A percentile compares a stretch with the other conserved stretches of the same genome.
phyloP scores from a whole-genome alignment of 108 stramenopile genomes.

The Parmales sp. region DNA sequence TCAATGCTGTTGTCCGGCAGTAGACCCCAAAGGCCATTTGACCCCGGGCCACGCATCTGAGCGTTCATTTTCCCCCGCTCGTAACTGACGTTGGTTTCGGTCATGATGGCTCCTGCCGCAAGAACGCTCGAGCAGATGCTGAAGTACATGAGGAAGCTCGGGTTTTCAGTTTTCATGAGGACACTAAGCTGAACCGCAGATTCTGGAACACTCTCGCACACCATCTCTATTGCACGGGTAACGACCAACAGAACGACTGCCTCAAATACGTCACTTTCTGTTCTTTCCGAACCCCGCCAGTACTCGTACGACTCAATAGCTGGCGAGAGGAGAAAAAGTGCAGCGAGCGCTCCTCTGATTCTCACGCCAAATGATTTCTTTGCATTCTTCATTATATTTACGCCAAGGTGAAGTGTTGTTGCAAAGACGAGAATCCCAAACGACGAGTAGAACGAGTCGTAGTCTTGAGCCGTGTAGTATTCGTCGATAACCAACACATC shows the following conservation, averaged over 20 bases:
- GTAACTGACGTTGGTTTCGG: background rate
- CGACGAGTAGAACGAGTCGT: background rate
- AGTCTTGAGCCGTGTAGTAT: background rate
- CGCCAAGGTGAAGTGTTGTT: background rate
- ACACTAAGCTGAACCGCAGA: background rate
- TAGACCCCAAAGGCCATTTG: background rate
- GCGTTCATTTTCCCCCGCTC: conserved; percentile 1
- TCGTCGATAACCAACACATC: background rate
- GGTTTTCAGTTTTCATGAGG: background rate
- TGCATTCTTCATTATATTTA: background rate
- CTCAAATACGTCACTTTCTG: background rate
- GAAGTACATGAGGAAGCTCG: background rate
- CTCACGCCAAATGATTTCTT: background rate
- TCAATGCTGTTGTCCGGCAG: background rate
- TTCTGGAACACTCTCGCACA: background rate
- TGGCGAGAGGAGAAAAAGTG: background rate
- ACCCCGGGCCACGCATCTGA: background rate
- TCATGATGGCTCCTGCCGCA: background rate
- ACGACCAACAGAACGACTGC: background rate
- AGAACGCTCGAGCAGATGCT: background rate
- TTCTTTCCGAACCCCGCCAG: background rate
- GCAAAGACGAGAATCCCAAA: background rate
- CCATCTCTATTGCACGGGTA: background rate
- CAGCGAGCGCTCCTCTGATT: background rate
- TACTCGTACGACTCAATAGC: background rate